A percentile compares a stretch with the other conserved stretches of the same genome.
phyloP scores from a whole-genome alignment of 108 stramenopile species.

The Fragilariopsis cylindrus region DNA sequence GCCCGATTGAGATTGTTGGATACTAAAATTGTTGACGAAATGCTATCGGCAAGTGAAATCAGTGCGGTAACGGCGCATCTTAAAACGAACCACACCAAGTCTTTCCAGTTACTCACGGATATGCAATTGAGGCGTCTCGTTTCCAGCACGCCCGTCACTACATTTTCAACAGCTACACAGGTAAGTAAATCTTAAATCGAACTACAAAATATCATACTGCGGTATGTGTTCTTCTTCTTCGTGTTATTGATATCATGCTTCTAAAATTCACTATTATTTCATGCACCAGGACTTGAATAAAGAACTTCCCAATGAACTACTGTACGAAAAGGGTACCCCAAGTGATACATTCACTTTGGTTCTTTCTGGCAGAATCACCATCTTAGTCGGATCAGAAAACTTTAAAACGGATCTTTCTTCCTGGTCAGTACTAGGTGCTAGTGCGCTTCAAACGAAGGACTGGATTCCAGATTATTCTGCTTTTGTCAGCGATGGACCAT shows the following conservation, averaged over 20 bases:
- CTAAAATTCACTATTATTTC: too few species aligned
- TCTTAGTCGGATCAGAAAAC: slow-evolving; percentile 83
- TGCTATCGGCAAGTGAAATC: slow-evolving; percentile 69
- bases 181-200: too few species aligned
- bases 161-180: slow-evolving; percentile 57
- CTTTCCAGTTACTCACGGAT: slow-evolving; percentile 66
- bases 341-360: slow-evolving; percentile 78
- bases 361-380: slow-evolving; percentile 80
- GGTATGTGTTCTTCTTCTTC: too few species aligned
- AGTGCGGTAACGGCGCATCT: slow-evolving; percentile 84
- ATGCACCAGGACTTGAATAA: slow-evolving; percentile 33
- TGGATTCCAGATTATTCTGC: slow-evolving; percentile 86
- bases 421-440: slow-evolving; percentile 84
- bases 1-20: slow-evolving; percentile 81
- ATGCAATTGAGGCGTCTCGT: slow-evolving; percentile 62
- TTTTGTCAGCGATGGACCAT: slow-evolving; percentile 73
- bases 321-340: slow-evolving; percentile 70
- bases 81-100: slow-evolving; percentile 63
- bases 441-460: slow-evolving; percentile 53
- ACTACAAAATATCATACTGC: too few species aligned
- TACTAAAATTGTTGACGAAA: slow-evolving; percentile 77
- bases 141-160: slow-evolving; percentile 59
- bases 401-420: slow-evolving; percentile 84
- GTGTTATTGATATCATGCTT: too few species aligned
- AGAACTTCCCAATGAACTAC: slow-evolving; percentile 43